Evolutionary conservation across 2,329 filamentous ascomycete genomes (phyloP).

Genomic region (Nemania diffusa): DNA sequence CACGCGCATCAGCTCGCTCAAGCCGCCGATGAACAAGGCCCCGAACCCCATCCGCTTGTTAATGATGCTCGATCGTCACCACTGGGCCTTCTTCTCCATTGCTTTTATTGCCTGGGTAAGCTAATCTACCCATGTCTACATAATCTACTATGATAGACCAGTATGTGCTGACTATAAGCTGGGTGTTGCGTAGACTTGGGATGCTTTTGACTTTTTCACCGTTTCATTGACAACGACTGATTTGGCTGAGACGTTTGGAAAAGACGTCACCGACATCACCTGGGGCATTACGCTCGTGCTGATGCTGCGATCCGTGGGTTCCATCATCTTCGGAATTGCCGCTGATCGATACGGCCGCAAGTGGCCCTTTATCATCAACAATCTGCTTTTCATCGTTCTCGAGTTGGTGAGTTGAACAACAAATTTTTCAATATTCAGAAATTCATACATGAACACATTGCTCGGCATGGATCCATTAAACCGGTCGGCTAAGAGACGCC

Average conservation of each 20-base stretch:
- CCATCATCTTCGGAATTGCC: conserved; percentile 64
- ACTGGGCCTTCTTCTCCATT: conserved; percentile 67
- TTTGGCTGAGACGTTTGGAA: conserved; percentile 63
- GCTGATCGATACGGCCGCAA: conserved; percentile 68
- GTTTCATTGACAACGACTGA: conserved; percentile 68
- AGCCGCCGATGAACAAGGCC: conserved; percentile 65
- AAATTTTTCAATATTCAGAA: not conserved
- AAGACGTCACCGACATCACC: conserved; percentile 67
- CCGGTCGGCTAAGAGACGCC: conserved; percentile 30
- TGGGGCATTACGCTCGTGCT: conserved; percentile 73
- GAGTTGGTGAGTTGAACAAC: conserved; percentile 69
- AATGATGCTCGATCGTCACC: conserved; percentile 58
- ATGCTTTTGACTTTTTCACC: conserved; percentile 74
- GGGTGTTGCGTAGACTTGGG: conserved; percentile 60
- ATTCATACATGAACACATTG: not conserved
- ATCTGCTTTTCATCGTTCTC: conserved; percentile 75
- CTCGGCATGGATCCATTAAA: conserved; percentile 7
- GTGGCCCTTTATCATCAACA: conserved; percentile 82
- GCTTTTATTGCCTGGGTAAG: conserved; percentile 68
- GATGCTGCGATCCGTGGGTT: conserved; percentile 68
- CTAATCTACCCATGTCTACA: conserved; percentile 9
- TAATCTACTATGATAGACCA: not conserved
- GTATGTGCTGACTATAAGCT: conserved; percentile 24
- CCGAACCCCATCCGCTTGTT: conserved; percentile 64
- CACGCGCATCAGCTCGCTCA: conserved; percentile 66